These are phyloP conservation scores for Penstemon barbatus DNA, from an alignment of 257 asterid genomes.

Conservation along the genomic window DNA sequence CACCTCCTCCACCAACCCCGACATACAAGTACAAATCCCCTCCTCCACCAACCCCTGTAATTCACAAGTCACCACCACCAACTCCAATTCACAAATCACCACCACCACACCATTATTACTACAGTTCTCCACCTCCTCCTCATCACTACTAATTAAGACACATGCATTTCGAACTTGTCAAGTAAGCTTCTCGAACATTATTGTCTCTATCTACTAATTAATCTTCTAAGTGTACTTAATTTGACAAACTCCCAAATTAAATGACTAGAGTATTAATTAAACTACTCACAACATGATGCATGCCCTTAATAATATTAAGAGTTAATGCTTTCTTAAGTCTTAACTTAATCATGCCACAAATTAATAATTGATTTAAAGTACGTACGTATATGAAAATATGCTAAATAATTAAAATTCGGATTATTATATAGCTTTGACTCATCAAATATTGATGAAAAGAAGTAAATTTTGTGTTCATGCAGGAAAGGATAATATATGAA, in stretches of 20 bases:
- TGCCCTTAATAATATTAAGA: too few species aligned
- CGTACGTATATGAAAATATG: neutral
- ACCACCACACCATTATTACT: slow-evolving; percentile 26
- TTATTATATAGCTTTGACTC: neutral
- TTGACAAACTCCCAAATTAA: too few species aligned
- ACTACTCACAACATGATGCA: too few species aligned
- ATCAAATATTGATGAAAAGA: neutral
- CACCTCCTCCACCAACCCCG: too few species aligned
- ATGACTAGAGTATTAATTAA: too few species aligned
- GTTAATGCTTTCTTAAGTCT: too few species aligned
- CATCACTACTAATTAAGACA: slow-evolving; percentile 25
- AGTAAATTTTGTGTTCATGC: slow-evolving; percentile 20
- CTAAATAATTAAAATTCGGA: neutral
- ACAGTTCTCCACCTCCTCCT: slow-evolving; percentile 39
- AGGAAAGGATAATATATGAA: slow-evolving; percentile 30
- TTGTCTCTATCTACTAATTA: neutral
- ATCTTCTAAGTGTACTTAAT: neutral
- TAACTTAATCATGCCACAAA: too few species aligned
- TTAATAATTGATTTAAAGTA: neutral
- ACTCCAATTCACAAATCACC: slow-evolving; percentile 10
- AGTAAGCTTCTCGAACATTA: slow-evolving; percentile 16
- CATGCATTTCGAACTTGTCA: neutral
- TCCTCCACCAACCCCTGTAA: too few species aligned
- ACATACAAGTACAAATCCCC: too few species aligned
- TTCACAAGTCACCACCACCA: too few species aligned